Evolutionary conservation across 192 early-diverging fungal genomes (phyloP).

Genomic region (Rhizoclosmatium sp.): DNA sequence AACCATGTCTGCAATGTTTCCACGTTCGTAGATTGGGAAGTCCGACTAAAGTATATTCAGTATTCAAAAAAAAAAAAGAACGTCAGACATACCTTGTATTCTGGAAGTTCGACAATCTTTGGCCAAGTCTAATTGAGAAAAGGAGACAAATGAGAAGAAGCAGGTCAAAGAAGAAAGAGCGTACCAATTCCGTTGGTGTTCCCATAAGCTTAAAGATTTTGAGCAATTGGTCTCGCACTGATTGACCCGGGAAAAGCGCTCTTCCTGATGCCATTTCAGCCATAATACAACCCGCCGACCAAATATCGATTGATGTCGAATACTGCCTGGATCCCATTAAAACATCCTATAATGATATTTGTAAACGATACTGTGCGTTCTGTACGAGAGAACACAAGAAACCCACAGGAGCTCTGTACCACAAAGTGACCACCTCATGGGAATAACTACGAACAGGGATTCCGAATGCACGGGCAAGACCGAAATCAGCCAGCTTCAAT

Average conservation of each 20-base stretch:
- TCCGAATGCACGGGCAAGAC: slow-evolving; percentile 94
- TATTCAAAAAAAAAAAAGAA: slow-evolving; percentile 2
- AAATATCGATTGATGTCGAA: slow-evolving; percentile 94
- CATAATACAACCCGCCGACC: slow-evolving; percentile 96
- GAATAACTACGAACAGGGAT: slow-evolving; percentile 80
- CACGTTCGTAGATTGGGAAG: slow-evolving; percentile 77
- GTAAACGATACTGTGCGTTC: not conserved
- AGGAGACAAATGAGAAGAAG: not conserved
- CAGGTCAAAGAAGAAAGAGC: not conserved
- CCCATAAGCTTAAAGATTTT: slow-evolving; percentile 90
- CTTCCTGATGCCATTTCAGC: slow-evolving; percentile 62
- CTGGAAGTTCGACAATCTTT: slow-evolving; percentile 82
- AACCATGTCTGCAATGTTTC: slow-evolving; percentile 75
- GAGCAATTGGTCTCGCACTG: slow-evolving; percentile 84
- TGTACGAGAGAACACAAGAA: not conserved
- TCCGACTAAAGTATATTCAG: slow-evolving; percentile 59
- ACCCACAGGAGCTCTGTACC: slow-evolving; percentile 89
- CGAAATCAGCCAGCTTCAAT: slow-evolving; percentile 85
- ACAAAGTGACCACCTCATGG: slow-evolving; percentile 97
- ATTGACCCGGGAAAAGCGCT: slow-evolving; percentile 91
- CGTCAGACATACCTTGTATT: slow-evolving; percentile 73
- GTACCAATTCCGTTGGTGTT: slow-evolving; percentile 73
- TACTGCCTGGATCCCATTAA: slow-evolving; percentile 93
- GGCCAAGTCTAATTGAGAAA: slow-evolving; percentile 77
- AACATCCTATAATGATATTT: slow-evolving; percentile 63